Conservation (phyloP, 202 grass and related monocot genomes). For the Panicum hallii region DNA sequence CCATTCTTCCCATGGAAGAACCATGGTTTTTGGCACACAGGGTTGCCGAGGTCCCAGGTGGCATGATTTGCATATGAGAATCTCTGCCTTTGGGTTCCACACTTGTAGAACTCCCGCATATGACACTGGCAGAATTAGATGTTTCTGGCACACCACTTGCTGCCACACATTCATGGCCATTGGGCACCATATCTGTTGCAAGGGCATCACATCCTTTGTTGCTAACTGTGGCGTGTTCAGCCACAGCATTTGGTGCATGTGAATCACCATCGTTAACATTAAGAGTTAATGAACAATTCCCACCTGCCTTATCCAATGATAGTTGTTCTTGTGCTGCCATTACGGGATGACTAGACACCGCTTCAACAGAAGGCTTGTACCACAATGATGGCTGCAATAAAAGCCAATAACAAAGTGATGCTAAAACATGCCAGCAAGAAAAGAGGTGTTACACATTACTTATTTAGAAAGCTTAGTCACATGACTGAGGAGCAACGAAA, state of each 20-base stretch:
- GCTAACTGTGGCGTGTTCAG: conserved; percentile 36
- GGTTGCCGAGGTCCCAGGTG: conserved; percentile 33
- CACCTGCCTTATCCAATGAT: conserved; percentile 35
- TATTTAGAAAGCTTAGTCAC: neutral
- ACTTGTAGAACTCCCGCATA: conserved; percentile 27
- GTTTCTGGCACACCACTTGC: conserved; percentile 34
- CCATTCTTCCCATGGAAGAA: conserved; percentile 47
- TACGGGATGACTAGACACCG: conserved; percentile 28
- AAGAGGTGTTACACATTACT: conserved; percentile 28
- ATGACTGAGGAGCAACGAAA: conserved; percentile 19
- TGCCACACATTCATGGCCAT: conserved; percentile 25
- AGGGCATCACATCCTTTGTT: conserved; percentile 41
- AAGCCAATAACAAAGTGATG: conserved; percentile 37
- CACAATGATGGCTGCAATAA: conserved; percentile 64
- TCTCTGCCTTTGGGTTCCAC: conserved; percentile 32
- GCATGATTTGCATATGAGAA: conserved; percentile 28
- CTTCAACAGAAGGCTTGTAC: conserved; percentile 51
- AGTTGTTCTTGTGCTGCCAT: conserved; percentile 37
- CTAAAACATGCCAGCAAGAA: neutral
- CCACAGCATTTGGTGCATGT: conserved; percentile 36
- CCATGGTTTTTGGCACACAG: conserved; percentile 36
- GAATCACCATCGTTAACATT: conserved; percentile 42
- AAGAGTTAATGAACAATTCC: conserved; percentile 51
- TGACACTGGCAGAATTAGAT: conserved; percentile 39
- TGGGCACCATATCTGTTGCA: conserved; percentile 6